These are phyloP conservation scores for Colletotrichum sp. DNA, from an alignment of 2,329 filamentous ascomycete genomes.

Conservation along the genomic window DNA sequence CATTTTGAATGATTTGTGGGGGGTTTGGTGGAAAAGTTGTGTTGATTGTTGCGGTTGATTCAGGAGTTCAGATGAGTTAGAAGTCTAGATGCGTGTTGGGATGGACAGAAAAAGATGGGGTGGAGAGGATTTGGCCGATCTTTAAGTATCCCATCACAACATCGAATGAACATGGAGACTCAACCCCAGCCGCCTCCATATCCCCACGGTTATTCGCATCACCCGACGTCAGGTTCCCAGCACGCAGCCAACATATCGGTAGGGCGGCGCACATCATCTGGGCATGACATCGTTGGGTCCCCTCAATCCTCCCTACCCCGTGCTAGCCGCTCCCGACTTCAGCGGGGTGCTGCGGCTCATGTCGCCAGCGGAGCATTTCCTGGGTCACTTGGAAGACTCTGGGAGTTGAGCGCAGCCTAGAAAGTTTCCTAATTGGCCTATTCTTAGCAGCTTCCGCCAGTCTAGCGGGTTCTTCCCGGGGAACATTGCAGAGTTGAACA, in stretches of 20 bases:
- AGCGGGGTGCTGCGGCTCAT: neutral
- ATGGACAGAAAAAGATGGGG: neutral
- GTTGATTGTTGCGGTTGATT: too few species aligned
- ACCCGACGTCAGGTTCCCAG: neutral
- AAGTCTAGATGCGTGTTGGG: neutral
- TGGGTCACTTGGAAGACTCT: neutral
- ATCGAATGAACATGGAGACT: neutral
- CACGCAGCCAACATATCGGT: neutral
- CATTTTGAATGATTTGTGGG: constrained; percentile 15
- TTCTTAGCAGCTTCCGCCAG: neutral
- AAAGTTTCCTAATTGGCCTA: neutral
- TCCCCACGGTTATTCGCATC: neutral
- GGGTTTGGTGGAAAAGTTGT: neutral
- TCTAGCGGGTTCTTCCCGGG: neutral
- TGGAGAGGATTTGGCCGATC: neutral
- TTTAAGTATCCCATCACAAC: neutral
- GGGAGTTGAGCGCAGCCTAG: neutral
- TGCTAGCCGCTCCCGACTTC: neutral
- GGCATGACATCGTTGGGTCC: neutral
- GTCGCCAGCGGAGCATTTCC: neutral
- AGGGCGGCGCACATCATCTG: neutral
- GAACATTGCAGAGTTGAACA: neutral
- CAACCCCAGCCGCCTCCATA: neutral
- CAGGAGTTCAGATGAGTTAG: neutral
- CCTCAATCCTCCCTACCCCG: neutral